Conservation (phyloP, 345 rosid genomes). For the Erysimum cheiranthoides region DNA sequence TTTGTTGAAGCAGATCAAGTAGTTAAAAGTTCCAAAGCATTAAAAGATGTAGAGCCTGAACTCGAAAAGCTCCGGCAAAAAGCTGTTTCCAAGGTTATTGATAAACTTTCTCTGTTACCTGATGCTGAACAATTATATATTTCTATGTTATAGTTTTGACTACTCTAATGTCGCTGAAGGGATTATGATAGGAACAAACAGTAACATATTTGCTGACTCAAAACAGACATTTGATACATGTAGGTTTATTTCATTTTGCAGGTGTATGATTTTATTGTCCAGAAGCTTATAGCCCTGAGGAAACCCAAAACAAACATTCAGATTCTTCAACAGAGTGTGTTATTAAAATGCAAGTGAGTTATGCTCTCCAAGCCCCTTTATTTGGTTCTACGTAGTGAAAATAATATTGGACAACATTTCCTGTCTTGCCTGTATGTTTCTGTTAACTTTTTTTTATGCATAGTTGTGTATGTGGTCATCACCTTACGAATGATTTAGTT, state of each 20-base stretch:
- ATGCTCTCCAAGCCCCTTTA: constrained; percentile 11
- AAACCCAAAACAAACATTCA: constrained; percentile 99
- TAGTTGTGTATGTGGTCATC: constrained; percentile 14
- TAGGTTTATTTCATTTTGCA: constrained; percentile 44
- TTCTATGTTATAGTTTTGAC: constrained; percentile 33
- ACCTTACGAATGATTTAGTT: constrained; percentile 23
- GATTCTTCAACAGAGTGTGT: constrained; percentile 96
- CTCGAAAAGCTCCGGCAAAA: constrained; percentile 95
- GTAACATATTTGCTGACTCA: too few relatives aligned
- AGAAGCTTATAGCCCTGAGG: constrained; percentile 93
- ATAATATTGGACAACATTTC: constrained; percentile 18
- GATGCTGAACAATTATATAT: constrained; percentile 40
- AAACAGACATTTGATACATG: constrained; percentile 42
- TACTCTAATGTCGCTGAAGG: constrained; percentile 17
- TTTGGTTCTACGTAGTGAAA: constrained; percentile 18
- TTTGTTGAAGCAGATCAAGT: constrained; percentile 73
- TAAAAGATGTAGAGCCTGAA: constrained; percentile 96
- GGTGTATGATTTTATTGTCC: constrained; percentile 97
- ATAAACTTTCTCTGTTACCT: constrained; percentile 27
- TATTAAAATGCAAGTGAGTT: constrained; percentile 90
- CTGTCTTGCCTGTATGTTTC: constrained; percentile 4
- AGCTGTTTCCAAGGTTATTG: constrained; percentile 86
- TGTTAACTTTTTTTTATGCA: constrained; percentile 3
- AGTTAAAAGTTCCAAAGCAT: constrained; percentile 81
- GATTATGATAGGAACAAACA: too few relatives aligned